Evolutionary conservation across 495 filamentous ascomycete genomes (phyloP), one percentile per base, ranked within the genome.

Genomic region (Xanthoparmelia taractica): DNA sequence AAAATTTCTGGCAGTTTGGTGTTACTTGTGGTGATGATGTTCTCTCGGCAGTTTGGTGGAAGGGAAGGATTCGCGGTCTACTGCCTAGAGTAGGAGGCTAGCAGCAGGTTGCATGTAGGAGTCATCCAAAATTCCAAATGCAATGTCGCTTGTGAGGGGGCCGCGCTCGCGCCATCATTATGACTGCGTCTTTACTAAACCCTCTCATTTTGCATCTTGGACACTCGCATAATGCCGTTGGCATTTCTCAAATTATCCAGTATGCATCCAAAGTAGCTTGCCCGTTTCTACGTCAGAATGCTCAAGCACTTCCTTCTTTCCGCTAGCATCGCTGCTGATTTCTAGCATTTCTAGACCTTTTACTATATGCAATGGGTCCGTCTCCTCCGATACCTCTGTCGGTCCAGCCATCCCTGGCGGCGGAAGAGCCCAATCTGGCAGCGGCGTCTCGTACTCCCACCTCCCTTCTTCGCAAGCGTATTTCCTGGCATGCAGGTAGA

Each of bases 401-500:
- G 76, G 74, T 25, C 78, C 78, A 58, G 67, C 69, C 68, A 72
- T 70, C 3, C 73, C 76, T 25, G 76, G 70, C 2, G 92, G 91
- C 1, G 92, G 91, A 58, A 92, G 71, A 37, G 90, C 94, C 94
- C 94, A 98, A 12, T 75, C 76, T 8, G 94, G 95, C 72, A 96
- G 78, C 29, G 83, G 80, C 65, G 92, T 96, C 70, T 87, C 83
- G 74, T 97, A 97, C 47, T 82, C 83, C 94, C 94, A 98, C 20
- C 79, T 76, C 11, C 91, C 93, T 12, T 84, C 82, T 23, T 80
- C 80, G 73, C 91, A 90, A 57, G 91, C 87, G 70, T 98, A 98
- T 36, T 88, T 83, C 60, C 87, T 84, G 40, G 93, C 93, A 76
- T 98, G 94, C 55, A 98, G 77, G 81, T 91, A 98, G 60, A 98